These are phyloP conservation scores for Exophiala aquamarina DNA, from an alignment of 2,329 filamentous ascomycete genomes.

Conservation along the genomic window DNA sequence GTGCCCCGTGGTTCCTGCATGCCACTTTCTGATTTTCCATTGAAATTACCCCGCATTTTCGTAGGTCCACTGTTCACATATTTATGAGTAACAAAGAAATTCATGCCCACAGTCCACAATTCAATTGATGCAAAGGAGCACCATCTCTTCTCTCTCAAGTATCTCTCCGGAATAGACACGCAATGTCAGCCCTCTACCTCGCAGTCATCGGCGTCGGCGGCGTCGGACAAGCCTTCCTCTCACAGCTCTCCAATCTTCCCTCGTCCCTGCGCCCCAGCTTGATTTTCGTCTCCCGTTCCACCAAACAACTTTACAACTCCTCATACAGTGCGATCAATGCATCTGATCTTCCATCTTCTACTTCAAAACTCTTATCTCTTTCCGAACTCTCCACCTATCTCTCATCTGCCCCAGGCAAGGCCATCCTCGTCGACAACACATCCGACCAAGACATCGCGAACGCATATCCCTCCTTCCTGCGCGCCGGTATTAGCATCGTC, in stretches of 20 bases:
- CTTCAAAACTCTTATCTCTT: slow-evolving; percentile 65
- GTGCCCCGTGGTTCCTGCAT: no score
- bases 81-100: no score
- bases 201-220: slow-evolving; percentile 73
- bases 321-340: slow-evolving; percentile 60
- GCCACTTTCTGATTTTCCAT: not conserved
- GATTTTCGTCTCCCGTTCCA: slow-evolving; percentile 82
- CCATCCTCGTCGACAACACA: slow-evolving; percentile 92
- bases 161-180: not conserved
- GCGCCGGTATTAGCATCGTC: slow-evolving; percentile 81
- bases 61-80: no score
- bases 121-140: no score
- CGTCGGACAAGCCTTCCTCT: slow-evolving; percentile 87
- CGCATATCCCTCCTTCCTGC: slow-evolving; percentile 77
- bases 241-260: slow-evolving; percentile 71
- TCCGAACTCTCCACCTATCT: slow-evolving; percentile 76
- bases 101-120: no score
- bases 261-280: slow-evolving; percentile 71
- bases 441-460: slow-evolving; percentile 84
- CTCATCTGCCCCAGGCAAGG: slow-evolving; percentile 71
- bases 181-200: slow-evolving; percentile 22
- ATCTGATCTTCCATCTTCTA: slow-evolving; percentile 61
- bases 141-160: no score
- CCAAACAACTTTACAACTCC: slow-evolving; percentile 71
- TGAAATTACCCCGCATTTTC: slow-evolving; percentile 4